Base-by-base conservation (phyloP, 805 yeast species). In the Candida rishiriensis region DNA sequence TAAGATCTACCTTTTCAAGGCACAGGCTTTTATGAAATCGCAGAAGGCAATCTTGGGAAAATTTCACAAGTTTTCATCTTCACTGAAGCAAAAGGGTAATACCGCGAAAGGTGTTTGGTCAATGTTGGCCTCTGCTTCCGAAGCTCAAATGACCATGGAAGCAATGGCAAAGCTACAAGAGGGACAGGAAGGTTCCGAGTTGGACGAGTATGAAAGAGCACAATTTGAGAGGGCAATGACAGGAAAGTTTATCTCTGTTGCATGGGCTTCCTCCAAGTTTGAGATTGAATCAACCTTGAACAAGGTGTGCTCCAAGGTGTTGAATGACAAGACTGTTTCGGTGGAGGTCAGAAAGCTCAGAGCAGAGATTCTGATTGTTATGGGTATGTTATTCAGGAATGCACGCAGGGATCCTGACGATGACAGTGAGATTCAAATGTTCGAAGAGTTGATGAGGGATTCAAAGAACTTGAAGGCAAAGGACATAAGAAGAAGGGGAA, bases 211-310 rank as follows among this genome's bases (percentile, higher is more conserved):
- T 49, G 64, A 52, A 49, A 60, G 44, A 51, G 88, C 87, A 2
- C 84, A 82, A 48, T 75, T 81, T 70, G 91, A 85, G 57, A 81
- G 84, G 59, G 71, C 81, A 29, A 65, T 86, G 51, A 81, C 85
- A 72, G 93, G 91, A 16, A 86, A 85, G 61, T 86, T 85, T 15
- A 66, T 86, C 31, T 83, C 86, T 9, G 91, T 90, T 2, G 93
- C 93, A 9, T 86, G 95, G 95, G 79, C 80, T 11, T 88, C 91
- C 0, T 81, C 90, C 11, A 83, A 77, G 56, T 85, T 80, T 58
- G 95, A 86, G 61, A 85, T 86, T 42, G 85, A 81, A 60, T 73
- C 83, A 12, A 84, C 88, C 0, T 71, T 84, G 42, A 76, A 87
- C 52, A 78, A 73, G 11, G 93, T 85, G 11, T 85, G 91, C 65